Conservation (phyloP, 2,329 filamentous ascomycete genomes). For the Delphinella strobiligena region DNA sequence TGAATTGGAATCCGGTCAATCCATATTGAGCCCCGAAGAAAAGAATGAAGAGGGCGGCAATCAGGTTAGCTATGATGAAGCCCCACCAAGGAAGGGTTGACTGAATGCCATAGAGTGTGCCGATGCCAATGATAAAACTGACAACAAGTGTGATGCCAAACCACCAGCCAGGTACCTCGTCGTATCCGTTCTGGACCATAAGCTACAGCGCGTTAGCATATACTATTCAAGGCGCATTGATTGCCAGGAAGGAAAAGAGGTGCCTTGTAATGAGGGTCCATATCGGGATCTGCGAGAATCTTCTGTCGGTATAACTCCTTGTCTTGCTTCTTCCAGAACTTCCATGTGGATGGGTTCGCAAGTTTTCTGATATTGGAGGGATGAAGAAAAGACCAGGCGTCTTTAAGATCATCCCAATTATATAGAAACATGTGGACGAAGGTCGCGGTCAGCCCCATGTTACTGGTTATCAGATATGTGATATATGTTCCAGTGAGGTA, state of each 20-base stretch:
- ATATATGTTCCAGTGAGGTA: slow-evolving; percentile 24
- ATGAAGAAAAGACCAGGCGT: slow-evolving; percentile 20
- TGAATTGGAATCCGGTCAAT: slow-evolving; percentile 28
- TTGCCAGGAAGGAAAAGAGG: too few relatives aligned
- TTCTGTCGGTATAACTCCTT: slow-evolving; percentile 13
- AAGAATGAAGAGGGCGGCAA: slow-evolving; percentile 14
- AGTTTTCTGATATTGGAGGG: slow-evolving; percentile 15
- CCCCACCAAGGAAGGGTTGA: slow-evolving; percentile 23
- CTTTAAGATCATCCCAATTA: slow-evolving; percentile 25
- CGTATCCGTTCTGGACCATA: slow-evolving; percentile 19
- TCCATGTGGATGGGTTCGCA: slow-evolving; percentile 12
- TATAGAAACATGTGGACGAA: slow-evolving; percentile 30
- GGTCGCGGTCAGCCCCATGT: slow-evolving; percentile 36
- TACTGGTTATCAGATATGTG: slow-evolving; percentile 30
- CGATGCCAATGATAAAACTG: too few relatives aligned
- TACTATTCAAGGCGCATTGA: too few relatives aligned
- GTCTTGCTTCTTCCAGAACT: slow-evolving; percentile 17
- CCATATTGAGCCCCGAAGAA: slow-evolving; percentile 18
- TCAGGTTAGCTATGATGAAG: slow-evolving; percentile 16
- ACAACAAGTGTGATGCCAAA: slow-evolving; percentile 6
- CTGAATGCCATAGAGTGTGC: slow-evolving; percentile 17
- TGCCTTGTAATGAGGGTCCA: slow-evolving; percentile 23
- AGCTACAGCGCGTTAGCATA: too few relatives aligned
- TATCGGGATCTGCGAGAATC: slow-evolving; percentile 12
- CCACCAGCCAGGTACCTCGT: slow-evolving; percentile 21